Evolutionary conservation across 2,329 filamentous ascomycete genomes (phyloP).

Genomic region (Aspergillus transmontanensis): DNA sequence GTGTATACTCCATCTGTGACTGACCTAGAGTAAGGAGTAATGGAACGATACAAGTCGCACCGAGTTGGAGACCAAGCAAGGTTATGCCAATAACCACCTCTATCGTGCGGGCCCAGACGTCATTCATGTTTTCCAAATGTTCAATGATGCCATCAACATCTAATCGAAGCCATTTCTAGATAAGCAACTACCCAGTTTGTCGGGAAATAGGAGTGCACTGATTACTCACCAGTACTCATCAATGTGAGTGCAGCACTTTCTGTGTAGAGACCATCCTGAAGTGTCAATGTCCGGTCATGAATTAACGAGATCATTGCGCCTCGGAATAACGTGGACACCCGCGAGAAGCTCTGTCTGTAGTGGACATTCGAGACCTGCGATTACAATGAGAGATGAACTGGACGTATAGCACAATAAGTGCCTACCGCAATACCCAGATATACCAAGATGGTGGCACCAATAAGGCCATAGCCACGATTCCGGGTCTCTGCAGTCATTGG

Average conservation of each 20-base stretch:
- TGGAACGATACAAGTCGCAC: neutral
- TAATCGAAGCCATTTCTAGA: neutral
- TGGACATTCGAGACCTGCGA: neutral
- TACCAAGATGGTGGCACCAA: slow-evolving; percentile 39
- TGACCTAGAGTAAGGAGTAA: neutral
- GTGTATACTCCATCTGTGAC: neutral
- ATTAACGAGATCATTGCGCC: neutral
- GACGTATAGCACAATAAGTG: neutral
- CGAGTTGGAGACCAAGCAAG: neutral
- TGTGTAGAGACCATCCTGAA: neutral
- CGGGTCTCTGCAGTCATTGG: slow-evolving; percentile 6
- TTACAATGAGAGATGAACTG: neutral
- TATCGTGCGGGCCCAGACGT: neutral
- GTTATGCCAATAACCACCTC: neutral
- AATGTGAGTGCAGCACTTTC: neutral
- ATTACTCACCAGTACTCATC: neutral
- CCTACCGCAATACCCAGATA: slow-evolving; percentile 42
- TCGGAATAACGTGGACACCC: neutral
- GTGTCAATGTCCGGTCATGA: neutral
- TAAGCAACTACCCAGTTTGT: neutral
- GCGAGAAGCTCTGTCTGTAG: neutral
- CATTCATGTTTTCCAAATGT: neutral
- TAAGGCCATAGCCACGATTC: slow-evolving; percentile 36
- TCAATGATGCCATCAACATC: neutral
- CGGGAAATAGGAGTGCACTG: neutral